Conservation (phyloP, 306 rosid species). For the Nissolia schottii region DNA sequence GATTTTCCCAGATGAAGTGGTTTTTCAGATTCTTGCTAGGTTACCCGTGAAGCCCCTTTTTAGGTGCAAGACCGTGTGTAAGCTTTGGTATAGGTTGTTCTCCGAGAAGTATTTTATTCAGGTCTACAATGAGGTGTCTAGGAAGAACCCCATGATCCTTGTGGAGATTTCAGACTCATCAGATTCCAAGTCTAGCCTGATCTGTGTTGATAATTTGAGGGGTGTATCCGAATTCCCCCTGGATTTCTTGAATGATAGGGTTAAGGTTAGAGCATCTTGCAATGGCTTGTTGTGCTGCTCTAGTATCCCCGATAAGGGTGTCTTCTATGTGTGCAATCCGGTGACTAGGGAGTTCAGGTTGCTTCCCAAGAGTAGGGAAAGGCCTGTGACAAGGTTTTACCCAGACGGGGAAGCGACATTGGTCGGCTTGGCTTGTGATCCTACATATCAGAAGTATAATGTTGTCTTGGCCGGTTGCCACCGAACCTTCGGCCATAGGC, state of each 20-base stretch:
- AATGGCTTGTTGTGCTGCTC: slow-evolving; percentile 87
- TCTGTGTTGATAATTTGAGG: slow-evolving; percentile 67
- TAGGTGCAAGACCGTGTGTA: slow-evolving; percentile 62
- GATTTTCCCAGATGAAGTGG: slow-evolving; percentile 70
- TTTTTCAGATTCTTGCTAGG: slow-evolving; percentile 74
- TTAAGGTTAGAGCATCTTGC: slow-evolving; percentile 75
- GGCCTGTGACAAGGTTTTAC: slow-evolving; percentile 70
- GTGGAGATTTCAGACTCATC: slow-evolving; percentile 64
- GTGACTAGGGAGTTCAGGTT: slow-evolving; percentile 68
- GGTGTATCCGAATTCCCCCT: slow-evolving; percentile 70
- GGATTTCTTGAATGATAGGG: slow-evolving; percentile 68
- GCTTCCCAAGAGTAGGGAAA: slow-evolving; percentile 82
- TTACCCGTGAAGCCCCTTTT: slow-evolving; percentile 69
- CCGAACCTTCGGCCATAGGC: slow-evolving; percentile 70
- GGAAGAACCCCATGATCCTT: slow-evolving; percentile 62
- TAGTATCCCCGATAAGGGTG: slow-evolving; percentile 80
- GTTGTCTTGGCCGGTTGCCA: slow-evolving; percentile 68
- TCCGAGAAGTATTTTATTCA: slow-evolving; percentile 59
- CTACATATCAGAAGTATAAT: slow-evolving; percentile 40
- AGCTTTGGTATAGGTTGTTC: slow-evolving; percentile 56
- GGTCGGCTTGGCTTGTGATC: slow-evolving; percentile 69
- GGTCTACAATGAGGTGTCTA: slow-evolving; percentile 55
- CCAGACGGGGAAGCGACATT: slow-evolving; percentile 80
- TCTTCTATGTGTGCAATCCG: slow-evolving; percentile 77
- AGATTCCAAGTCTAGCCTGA: slow-evolving; percentile 54